These are phyloP conservation scores for Fusarium secorum DNA, from an alignment of 2,329 filamentous ascomycete species.

Conservation along the genomic window DNA sequence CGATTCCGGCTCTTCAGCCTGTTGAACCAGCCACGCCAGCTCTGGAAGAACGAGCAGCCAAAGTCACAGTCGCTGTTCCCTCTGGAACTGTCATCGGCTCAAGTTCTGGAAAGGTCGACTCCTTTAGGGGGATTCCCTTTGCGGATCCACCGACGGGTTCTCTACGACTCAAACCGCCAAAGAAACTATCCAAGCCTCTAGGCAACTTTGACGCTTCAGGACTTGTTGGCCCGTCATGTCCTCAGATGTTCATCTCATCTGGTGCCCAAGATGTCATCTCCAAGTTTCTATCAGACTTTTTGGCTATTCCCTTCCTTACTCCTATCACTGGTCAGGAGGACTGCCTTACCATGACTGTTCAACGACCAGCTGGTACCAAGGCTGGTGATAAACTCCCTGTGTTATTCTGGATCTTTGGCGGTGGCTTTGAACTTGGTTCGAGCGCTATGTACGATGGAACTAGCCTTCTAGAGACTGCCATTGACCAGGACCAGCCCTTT, in stretches of 20 bases:
- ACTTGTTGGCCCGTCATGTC: conserved; percentile 66
- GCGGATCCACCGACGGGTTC: conserved; percentile 72
- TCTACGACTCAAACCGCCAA: conserved; percentile 74
- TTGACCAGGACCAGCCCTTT: conserved; percentile 61
- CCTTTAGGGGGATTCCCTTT: conserved; percentile 78
- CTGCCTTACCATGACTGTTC: conserved; percentile 68
- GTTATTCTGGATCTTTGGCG: conserved; percentile 75
- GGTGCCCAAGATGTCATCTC: conserved; percentile 50
- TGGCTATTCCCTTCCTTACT: conserved; percentile 67
- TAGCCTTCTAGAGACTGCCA: conserved; percentile 55
- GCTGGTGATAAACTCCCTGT: conserved; percentile 68
- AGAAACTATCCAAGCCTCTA: conserved; percentile 60
- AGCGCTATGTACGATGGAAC: conserved; percentile 61
- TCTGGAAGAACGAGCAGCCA: conserved; percentile 54
- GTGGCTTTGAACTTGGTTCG: conserved; percentile 66
- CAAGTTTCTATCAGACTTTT: conserved; percentile 57
- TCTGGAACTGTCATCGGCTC: conserved; percentile 65
- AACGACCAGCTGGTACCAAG: conserved; percentile 64
- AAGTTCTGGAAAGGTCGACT: conserved; percentile 62
- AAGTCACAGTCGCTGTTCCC: conserved; percentile 62
- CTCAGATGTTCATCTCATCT: conserved; percentile 72
- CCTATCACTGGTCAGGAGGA: conserved; percentile 65
- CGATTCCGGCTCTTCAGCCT: neutral
- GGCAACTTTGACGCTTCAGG: conserved; percentile 69
- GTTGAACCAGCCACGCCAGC: conserved; percentile 27